phyloP scores from a whole-genome alignment of 139 green algal genomes.

The Chlamydomonas sphaeroides region DNA sequence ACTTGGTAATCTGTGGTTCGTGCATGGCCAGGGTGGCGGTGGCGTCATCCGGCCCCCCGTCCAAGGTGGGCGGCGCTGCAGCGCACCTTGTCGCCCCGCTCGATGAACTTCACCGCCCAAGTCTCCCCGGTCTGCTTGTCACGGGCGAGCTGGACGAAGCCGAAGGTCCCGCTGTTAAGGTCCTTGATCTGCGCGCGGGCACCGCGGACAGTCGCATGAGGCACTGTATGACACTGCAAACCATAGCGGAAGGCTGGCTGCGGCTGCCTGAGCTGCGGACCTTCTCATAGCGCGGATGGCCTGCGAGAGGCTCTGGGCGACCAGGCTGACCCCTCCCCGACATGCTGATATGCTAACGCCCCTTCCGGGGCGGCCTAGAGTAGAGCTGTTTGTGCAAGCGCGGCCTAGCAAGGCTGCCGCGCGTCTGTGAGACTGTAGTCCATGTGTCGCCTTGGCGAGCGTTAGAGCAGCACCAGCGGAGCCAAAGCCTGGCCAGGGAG shows the following conservation, averaged over 20 bases:
- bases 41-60: not conserved
- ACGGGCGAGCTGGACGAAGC: conserved; percentile 86
- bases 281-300: conserved; percentile 70
- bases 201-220: too few species aligned
- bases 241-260: too few species aligned
- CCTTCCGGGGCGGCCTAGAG: too few species aligned
- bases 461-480: too few species aligned
- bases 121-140: conserved; percentile 80
- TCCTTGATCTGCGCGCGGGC: conserved; percentile 64
- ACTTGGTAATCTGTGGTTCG: conserved; percentile 87
- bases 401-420: too few species aligned
- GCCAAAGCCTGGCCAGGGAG: too few species aligned
- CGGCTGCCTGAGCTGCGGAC: too few species aligned
- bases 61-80: not conserved
- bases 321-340: not conserved
- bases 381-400: too few species aligned
- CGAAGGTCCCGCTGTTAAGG: conserved; percentile 89
- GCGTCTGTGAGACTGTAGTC: too few species aligned
- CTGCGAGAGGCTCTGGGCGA: conserved; percentile 55
- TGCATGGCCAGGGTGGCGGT: not conserved
- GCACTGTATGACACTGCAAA: too few species aligned
- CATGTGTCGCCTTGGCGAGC: too few species aligned
- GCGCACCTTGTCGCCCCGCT: conserved; percentile 64
- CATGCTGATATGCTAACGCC: too few species aligned
- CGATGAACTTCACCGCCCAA: conserved; percentile 75